These are phyloP conservation scores for Cyberlindnera amylophila DNA, from an alignment of 805 yeast species.

Conservation along the genomic window DNA sequence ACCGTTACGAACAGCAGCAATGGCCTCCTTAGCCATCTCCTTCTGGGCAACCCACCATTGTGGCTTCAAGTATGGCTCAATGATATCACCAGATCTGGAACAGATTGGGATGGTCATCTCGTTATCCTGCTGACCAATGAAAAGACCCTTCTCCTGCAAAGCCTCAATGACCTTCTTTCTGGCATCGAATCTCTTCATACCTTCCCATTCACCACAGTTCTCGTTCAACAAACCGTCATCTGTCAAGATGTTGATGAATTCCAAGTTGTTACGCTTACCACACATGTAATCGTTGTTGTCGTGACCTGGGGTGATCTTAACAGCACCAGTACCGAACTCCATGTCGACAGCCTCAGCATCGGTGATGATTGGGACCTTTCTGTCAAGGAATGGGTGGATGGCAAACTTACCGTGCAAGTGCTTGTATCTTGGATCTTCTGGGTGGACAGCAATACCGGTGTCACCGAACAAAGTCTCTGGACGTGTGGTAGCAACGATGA, in stretches of 20 bases:
- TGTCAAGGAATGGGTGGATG: slow-evolving; percentile 84
- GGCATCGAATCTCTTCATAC: slow-evolving; percentile 92
- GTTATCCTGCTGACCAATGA: slow-evolving; percentile 82
- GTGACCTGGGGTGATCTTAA: slow-evolving; percentile 97
- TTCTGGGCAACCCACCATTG: slow-evolving; percentile 98
- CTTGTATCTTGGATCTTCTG: slow-evolving; percentile 85
- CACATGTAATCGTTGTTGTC: slow-evolving; percentile 95
- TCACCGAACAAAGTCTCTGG: slow-evolving; percentile 99
- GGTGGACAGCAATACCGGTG: slow-evolving; percentile 97
- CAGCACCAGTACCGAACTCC: slow-evolving; percentile 99
- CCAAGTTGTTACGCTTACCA: slow-evolving; percentile 90
- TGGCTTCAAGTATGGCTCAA: slow-evolving; percentile 95
- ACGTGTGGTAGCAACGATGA: slow-evolving; percentile 96
- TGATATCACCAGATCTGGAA: slow-evolving; percentile 94
- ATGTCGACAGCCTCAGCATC: slow-evolving; percentile 95
- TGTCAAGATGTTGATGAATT: slow-evolving; percentile 83
- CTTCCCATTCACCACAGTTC: slow-evolving; percentile 89
- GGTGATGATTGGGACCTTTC: slow-evolving; percentile 80
- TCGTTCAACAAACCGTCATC: slow-evolving; percentile 91
- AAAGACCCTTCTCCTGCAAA: slow-evolving; percentile 70
- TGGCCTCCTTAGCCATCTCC: slow-evolving; percentile 84
- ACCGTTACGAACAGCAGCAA: slow-evolving; percentile 80
- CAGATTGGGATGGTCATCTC: slow-evolving; percentile 95
- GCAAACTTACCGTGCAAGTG: slow-evolving; percentile 94
- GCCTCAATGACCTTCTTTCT: slow-evolving; percentile 78